Base-by-base conservation (phyloP, 1,139 yeast species). In the Meyerozyma athensensis region DNA sequence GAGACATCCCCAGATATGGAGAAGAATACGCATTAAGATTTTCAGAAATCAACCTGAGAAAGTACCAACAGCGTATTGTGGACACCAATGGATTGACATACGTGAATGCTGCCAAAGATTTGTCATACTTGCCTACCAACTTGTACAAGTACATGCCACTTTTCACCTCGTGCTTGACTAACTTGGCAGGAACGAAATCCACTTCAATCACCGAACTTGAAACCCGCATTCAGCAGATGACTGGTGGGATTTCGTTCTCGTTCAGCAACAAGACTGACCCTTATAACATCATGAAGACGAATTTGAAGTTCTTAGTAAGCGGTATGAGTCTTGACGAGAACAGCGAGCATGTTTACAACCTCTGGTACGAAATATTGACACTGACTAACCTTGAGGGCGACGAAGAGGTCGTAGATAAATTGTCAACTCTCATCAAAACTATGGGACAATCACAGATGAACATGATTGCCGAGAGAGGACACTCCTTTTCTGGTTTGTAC, bases 381-480 rank as follows among this genome's bases (percentile, higher is more conserved):
- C 74, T 78, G 34, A 87, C 97, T 1, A 77, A 81, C 46, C 82
- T 87, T 49, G 56, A 59, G 19, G 43, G 49, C 7, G 46, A 52
- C 9, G 61, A 61, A 30, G 72, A 64, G 19, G 84, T 85, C 36
- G 65, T 79, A 39, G 83, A 81, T 37, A 92, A 90, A 52, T 67
- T 92, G 42, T 69, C 77, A 44, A 79, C 86, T 1, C 66, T 92
- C 46, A 77, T 94, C 33, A 85, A 83, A 49, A 76, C 81, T 37
- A 61, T 82, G 54, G 84, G 86, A 0, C 84, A 90, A 32, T 90
- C 87, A 50, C 87, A 86, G 50, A 67, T 89, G 48, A 81, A 89
- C 49, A 68, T 74, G 8, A 75, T 89, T 37, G 92, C 96, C 5
- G 95, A 90, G 43, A 69, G 84, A 36, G 99, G 99, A 1, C 97